Percentiles rank a stretch among this genome's conserved stretches.
Evolutionary conservation across 2,329 filamentous ascomycete genomes (phyloP).

Genomic region (Orbilia javanica): DNA sequence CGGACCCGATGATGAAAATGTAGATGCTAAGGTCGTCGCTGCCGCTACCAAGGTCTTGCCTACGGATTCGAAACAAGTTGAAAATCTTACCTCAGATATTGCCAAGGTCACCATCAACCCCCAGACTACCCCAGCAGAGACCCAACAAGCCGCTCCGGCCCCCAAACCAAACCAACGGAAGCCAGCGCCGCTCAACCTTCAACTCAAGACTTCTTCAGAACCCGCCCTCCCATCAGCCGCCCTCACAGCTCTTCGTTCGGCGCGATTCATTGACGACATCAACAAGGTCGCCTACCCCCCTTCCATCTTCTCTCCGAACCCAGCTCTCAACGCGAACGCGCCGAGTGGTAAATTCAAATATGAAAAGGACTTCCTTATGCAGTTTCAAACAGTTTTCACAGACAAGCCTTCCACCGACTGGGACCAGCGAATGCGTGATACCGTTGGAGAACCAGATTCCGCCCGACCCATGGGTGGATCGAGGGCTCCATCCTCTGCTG

Average conservation of each 20-base stretch:
- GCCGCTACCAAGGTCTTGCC: constrained; percentile 62
- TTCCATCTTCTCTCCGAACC: constrained; percentile 89
- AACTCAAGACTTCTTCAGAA: constrained; percentile 84
- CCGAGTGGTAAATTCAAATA: constrained; percentile 92
- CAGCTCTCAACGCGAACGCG: constrained; percentile 81
- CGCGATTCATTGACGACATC: constrained; percentile 85
- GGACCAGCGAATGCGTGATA: constrained; percentile 85
- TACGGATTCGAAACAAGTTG: constrained; percentile 59
- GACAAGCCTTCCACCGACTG: constrained; percentile 97
- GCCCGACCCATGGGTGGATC: constrained; percentile 71
- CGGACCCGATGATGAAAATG: constrained; percentile 31
- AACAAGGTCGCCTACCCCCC: constrained; percentile 84
- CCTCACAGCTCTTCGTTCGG: constrained; percentile 90
- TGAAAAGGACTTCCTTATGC: constrained; percentile 92
- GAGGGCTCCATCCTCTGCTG: constrained; percentile 71
- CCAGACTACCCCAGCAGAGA: constrained; percentile 66
- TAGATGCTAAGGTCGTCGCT: constrained; percentile 50
- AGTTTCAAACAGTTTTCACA: constrained; percentile 95
- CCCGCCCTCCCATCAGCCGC: constrained; percentile 92
- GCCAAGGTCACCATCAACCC: constrained; percentile 69
- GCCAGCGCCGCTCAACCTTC: constrained; percentile 87
- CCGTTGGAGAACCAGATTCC: constrained; percentile 81
- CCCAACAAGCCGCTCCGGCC: constrained; percentile 67
- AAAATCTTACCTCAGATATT: constrained; percentile 67
- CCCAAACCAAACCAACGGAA: constrained; percentile 76